A percentile compares a stretch with the other conserved stretches of the same genome.
phyloP scores from a whole-genome alignment of 78 protist species.

The Polysphondylium violaceum region DNA sequence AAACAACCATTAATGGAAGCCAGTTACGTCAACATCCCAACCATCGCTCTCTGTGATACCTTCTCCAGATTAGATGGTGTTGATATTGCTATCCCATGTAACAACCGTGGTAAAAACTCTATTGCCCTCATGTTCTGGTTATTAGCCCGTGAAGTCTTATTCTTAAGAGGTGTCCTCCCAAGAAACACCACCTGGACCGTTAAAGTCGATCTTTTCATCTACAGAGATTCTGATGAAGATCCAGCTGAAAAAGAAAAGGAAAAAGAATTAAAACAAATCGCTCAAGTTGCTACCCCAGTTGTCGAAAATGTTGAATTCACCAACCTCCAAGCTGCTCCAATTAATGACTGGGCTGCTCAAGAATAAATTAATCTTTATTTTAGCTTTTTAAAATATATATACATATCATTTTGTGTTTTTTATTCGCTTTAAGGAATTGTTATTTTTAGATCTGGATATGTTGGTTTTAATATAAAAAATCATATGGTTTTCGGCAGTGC shows the following conservation, averaged over 20 bases:
- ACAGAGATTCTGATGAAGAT: slow-evolving; percentile 78
- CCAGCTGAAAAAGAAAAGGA: slow-evolving; percentile 59
- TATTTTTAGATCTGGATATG: neutral
- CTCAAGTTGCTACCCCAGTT: slow-evolving; percentile 56
- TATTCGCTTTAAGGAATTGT: too few species aligned
- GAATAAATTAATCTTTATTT: neutral
- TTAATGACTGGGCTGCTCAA: slow-evolving; percentile 14
- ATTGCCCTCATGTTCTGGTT: slow-evolving; percentile 99
- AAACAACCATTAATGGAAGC: slow-evolving; percentile 98
- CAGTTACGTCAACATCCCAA: slow-evolving; percentile 98
- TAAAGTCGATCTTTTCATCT: slow-evolving; percentile 91
- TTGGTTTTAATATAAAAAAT: neutral
- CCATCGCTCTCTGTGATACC: slow-evolving; percentile 99
- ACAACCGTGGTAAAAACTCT: slow-evolving; percentile 97
- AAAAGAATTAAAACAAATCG: neutral
- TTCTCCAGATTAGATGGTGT: slow-evolving; percentile 96
- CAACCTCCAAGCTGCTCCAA: neutral
- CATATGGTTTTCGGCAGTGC: neutral
- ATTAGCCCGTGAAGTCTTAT: slow-evolving; percentile 99
- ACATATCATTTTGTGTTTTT: too few species aligned
- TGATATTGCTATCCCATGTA: slow-evolving; percentile 99
- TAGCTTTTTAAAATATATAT: neutral
- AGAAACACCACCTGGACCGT: slow-evolving; percentile 96
- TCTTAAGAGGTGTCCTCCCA: slow-evolving; percentile 96
- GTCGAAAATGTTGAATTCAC: slow-evolving; percentile 36